A percentile compares a stretch with the other conserved stretches of the same genome.
Conservation (phyloP, 139 green algal genomes). For the Chlorella sorokiniana region DNA sequence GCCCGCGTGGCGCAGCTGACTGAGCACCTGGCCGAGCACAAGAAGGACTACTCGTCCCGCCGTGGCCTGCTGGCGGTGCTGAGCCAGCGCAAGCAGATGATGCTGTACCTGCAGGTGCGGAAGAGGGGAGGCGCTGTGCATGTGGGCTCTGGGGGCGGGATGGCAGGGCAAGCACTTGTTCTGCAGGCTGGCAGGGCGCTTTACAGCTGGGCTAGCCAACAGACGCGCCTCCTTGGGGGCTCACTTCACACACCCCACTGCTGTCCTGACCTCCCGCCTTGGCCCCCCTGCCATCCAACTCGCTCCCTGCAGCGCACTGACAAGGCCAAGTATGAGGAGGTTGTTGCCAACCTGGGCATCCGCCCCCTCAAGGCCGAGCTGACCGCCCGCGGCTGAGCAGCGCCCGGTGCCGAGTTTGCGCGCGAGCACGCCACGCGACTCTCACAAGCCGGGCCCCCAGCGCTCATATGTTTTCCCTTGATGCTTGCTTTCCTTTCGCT, state of each 20-base stretch:
- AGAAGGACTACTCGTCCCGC: conserved; percentile 60
- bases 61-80: conserved; percentile 60
- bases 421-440: too few species aligned
- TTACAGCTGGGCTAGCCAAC: neutral
- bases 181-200: too few species aligned
- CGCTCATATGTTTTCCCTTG: too few species aligned
- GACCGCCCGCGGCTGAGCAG: neutral
- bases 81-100: conserved; percentile 46
- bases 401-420: neutral
- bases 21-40: conserved; percentile 61
- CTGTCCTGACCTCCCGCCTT: neutral
- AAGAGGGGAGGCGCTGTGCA: too few species aligned
- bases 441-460: too few species aligned
- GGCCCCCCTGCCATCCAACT: too few species aligned
- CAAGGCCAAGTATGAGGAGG: conserved; percentile 26
- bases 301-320: conserved; percentile 27
- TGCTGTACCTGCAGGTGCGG: conserved; percentile 55
- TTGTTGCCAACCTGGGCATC: conserved; percentile 31
- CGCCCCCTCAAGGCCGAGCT: conserved; percentile 34
- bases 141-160: neutral
- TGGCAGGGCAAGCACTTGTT: too few species aligned
- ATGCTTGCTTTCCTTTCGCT: too few species aligned
- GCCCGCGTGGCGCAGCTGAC: conserved; percentile 68
- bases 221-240: too few species aligned
- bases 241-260: neutral